Conservation (phyloP, 2,329 filamentous ascomycete genomes). For the Exophiala calicioides region DNA sequence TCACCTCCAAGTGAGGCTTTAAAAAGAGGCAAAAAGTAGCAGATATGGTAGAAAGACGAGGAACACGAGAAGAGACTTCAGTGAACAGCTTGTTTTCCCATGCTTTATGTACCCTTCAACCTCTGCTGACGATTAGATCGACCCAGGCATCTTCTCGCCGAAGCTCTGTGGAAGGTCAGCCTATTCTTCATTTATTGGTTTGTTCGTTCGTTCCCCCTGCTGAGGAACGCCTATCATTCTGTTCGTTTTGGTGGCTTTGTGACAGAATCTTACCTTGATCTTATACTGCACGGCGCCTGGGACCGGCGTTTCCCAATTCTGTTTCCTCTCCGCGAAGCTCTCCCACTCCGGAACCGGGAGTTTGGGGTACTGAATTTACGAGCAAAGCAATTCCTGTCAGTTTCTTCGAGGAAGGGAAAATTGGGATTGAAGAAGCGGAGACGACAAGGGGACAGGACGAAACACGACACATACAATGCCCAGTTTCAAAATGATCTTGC, state of each 20-base stretch:
- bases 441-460: neutral
- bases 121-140: slow-evolving; percentile 11
- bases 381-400: neutral
- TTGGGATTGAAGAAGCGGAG: neutral
- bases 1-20: too few relatives aligned
- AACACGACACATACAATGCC: slow-evolving; percentile 39
- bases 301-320: slow-evolving; percentile 26
- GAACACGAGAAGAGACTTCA: too few relatives aligned
- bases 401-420: neutral
- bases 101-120: too few relatives aligned
- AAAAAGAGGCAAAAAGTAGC: too few relatives aligned
- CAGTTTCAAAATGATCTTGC: slow-evolving; percentile 53
- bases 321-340: slow-evolving; percentile 22
- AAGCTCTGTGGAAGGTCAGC: slow-evolving; percentile 12
- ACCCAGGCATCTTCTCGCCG: slow-evolving; percentile 20
- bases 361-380: slow-evolving; percentile 17
- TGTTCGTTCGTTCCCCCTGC: neutral
- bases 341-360: slow-evolving; percentile 30
- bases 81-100: too few relatives aligned
- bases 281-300: slow-evolving; percentile 27
- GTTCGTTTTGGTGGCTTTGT: too few relatives aligned
- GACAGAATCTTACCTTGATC: slow-evolving; percentile 22
- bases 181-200: too few relatives aligned
- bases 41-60: too few relatives aligned
- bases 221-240: neutral